Evolutionary conservation across 805 yeast species (phyloP), one percentile per base, ranked within the genome.

Genomic region (Kodamaea kaohsiungensis): DNA sequence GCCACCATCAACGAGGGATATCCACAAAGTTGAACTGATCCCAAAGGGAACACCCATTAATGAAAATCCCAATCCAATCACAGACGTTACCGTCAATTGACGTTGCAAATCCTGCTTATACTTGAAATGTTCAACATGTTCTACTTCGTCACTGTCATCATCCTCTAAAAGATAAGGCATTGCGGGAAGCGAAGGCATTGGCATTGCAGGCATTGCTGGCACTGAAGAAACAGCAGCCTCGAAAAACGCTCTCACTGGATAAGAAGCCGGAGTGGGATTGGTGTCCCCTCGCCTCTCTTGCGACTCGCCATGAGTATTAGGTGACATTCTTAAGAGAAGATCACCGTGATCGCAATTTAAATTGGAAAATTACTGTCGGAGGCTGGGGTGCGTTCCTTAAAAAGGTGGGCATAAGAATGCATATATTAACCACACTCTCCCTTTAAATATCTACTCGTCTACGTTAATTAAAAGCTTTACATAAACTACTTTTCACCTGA

Each of bases 1-100:
- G 1, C 91, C 91, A 7, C 96, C 96, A 68, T 88, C 89, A 8
- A 84, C 77, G 51, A 89, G 70, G 2, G 89, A 87, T 30, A 86
- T 85, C 63, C 86, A 83, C 65, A 89, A 75, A 0, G 91, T 87
- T 2, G 90, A 83, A 8, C 91, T 83, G 61, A 89, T 78, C 0
- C 93, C 91, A 61, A 88, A 79, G 0, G 92, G 93, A 0, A 90
- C 92, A 43, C 90, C 89, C 92, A 89, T 87, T 33, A 89, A 70
- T 1, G 91, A 84, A 65, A 89, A 88, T 0, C 95, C 93, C 19
- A 89, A 71, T 3, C 95, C 96, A 18, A 89, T 81, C 46, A 89
- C 83, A 0, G 92, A 86, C 1, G 84, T 74, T 9, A 87, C 85
- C 0, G 89, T 85, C 53, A 88, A 76, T 56, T 86, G 84, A 60